phyloP scores from a whole-genome alignment of 306 rosid genomes.

The Dryas octopetala region DNA sequence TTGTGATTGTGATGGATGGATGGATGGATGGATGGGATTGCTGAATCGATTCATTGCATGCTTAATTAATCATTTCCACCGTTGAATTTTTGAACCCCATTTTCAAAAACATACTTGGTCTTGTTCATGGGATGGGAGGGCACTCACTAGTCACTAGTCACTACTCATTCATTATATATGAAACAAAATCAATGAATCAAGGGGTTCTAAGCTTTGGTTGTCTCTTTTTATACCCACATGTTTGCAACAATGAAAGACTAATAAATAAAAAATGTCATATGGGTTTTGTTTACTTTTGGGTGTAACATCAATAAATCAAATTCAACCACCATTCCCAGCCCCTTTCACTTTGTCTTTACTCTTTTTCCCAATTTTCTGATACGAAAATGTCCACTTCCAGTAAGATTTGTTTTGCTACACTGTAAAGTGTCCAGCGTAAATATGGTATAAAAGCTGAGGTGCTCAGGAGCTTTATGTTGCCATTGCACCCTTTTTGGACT shows the following conservation, averaged over 20 bases:
- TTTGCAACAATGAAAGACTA: no score
- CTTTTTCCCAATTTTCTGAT: conserved; percentile 5
- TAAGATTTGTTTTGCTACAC: conserved; percentile 45
- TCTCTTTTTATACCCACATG: no score
- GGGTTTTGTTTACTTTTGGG: background rate
- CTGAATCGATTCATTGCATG: conserved; percentile 43
- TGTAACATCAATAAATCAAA: conserved; percentile 38
- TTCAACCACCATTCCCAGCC: conserved; percentile 21
- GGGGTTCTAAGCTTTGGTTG: no score
- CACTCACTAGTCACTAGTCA: no score
- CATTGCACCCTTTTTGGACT: background rate
- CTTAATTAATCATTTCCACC: conserved; percentile 34
- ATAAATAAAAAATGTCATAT: no score
- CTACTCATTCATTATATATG: no score
- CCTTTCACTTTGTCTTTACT: conserved; percentile 13
- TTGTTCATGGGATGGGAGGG: no score
- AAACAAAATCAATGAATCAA: no score
- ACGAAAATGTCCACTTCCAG: conserved; percentile 35
- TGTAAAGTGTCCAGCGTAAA: conserved; percentile 26
- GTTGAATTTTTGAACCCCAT: conserved; percentile 13
- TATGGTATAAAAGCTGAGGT: conserved; percentile 28
- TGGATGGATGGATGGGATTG: conserved; percentile 55
- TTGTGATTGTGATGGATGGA: conserved; percentile 61
- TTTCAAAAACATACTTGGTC: background rate
- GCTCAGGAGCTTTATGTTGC: background rate